These are phyloP conservation scores for Pseudoneurospora amorphoporcata DNA, from an alignment of 495 filamentous ascomycete genomes.

Conservation along the genomic window DNA sequence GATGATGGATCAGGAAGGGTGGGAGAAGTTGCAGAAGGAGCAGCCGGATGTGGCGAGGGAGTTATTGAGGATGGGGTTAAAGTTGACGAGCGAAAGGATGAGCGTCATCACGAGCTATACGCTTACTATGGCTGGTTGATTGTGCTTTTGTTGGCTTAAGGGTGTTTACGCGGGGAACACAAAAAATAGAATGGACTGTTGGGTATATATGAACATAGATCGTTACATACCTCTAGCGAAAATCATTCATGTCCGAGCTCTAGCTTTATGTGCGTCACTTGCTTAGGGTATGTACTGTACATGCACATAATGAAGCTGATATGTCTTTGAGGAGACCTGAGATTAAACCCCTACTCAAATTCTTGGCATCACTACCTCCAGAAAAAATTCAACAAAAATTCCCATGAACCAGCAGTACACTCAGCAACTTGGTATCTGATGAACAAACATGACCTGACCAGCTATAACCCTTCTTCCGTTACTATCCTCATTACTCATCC, in stretches of 20 bases:
- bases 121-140: conserved; percentile 26
- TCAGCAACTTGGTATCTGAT: not conserved
- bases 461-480: not conserved
- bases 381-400: no score
- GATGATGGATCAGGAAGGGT: conserved; percentile 59
- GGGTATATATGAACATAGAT: not conserved
- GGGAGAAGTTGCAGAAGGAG: conserved; percentile 56
- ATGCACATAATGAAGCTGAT: no score
- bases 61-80: conserved; percentile 71
- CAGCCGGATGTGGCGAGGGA: conserved; percentile 73
- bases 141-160: not conserved
- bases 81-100: conserved; percentile 84
- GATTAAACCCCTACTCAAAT: no score
- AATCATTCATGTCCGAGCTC: not conserved
- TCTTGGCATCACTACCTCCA: no score
- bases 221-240: not conserved
- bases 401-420: no score
- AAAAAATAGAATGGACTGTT: not conserved
- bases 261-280: no score
- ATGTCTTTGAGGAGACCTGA: no score
- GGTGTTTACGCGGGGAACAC: not conserved
- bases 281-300: no score
- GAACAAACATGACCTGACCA: not conserved
- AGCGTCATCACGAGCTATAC: conserved; percentile 64
- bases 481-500: not conserved